A percentile compares a stretch with the other conserved stretches of the same genome.
These are phyloP conservation scores for Macrolepiota fuliginosa DNA, from an alignment of 768 basidiomycete genomes.

Conservation along the genomic window DNA sequence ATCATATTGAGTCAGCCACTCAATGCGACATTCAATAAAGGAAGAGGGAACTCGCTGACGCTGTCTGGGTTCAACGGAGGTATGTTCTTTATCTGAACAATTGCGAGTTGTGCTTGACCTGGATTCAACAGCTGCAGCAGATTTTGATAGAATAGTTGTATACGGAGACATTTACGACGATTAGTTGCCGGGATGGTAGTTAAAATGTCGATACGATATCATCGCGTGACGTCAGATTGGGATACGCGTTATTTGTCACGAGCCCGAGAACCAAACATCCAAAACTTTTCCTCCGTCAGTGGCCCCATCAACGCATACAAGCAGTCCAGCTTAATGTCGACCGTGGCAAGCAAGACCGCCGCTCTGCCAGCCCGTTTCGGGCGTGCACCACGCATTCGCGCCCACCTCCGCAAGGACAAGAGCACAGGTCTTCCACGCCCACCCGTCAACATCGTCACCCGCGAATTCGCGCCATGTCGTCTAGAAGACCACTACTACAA, in stretches of 20 bases:
- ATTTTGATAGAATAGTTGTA: constrained; percentile 6
- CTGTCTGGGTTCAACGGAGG: constrained; percentile 9
- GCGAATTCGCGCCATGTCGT: constrained; percentile 71
- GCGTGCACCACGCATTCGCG: constrained; percentile 44
- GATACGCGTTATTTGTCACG: constrained; percentile 6
- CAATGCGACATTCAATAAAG: constrained; percentile 21
- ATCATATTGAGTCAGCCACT: constrained; percentile 25
- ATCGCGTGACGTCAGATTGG: not conserved
- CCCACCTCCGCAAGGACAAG: constrained; percentile 43
- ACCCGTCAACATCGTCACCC: constrained; percentile 60
- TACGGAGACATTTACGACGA: constrained; percentile 5
- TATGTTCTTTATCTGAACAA: not conserved
- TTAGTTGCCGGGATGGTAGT: not conserved
- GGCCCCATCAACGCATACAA: not conserved
- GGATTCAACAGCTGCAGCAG: not conserved
- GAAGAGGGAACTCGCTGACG: not conserved
- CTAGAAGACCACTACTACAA: constrained; percentile 81
- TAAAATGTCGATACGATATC: no score
- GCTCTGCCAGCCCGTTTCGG: constrained; percentile 39
- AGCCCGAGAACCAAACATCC: not conserved
- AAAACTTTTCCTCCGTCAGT: not conserved
- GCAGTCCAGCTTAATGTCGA: not conserved
- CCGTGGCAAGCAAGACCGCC: constrained; percentile 2
- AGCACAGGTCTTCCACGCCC: constrained; percentile 68
- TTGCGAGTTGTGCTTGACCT: not conserved